phyloP scores from a whole-genome alignment of 148 eudicot species.

The Selenicereus undatus region DNA sequence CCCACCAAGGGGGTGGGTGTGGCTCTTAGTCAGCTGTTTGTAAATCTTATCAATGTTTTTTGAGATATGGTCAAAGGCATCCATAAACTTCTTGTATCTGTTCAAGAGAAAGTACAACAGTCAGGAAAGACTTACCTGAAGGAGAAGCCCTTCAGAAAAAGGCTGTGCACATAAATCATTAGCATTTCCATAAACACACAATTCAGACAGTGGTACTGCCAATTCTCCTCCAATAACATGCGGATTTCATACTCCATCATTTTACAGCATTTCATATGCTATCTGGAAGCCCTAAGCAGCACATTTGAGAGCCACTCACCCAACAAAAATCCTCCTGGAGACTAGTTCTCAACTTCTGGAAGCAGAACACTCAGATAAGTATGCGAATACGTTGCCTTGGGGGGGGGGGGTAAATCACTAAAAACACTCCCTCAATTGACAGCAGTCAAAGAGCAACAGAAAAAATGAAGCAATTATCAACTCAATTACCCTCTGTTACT shows the following conservation, averaged over 20 bases:
- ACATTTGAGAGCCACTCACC: neutral
- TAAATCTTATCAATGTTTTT: conserved; percentile 85
- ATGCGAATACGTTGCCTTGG: neutral
- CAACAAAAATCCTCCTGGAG: neutral
- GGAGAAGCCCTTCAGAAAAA: neutral
- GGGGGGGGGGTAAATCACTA: neutral
- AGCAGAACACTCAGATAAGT: neutral
- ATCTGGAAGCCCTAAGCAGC: neutral
- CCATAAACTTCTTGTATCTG: conserved; percentile 79
- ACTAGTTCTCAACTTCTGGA: neutral
- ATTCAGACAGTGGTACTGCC: neutral
- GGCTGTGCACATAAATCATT: neutral
- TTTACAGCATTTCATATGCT: neutral
- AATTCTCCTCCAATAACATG: neutral
- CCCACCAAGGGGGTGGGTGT: conserved; percentile 87
- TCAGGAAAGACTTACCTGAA: neutral
- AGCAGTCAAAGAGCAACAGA: neutral
- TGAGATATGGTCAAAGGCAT: conserved; percentile 84
- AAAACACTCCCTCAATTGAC: neutral
- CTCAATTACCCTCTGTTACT: neutral
- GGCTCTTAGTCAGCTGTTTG: conserved; percentile 91
- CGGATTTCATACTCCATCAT: neutral
- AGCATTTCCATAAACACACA: neutral
- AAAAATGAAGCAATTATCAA: neutral
- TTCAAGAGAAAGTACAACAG: neutral